Percentiles rank a stretch among this genome's conserved stretches.
These are phyloP conservation scores for Boletales sp. DNA, from an alignment of 768 basidiomycete species.

Conservation along the genomic window DNA sequence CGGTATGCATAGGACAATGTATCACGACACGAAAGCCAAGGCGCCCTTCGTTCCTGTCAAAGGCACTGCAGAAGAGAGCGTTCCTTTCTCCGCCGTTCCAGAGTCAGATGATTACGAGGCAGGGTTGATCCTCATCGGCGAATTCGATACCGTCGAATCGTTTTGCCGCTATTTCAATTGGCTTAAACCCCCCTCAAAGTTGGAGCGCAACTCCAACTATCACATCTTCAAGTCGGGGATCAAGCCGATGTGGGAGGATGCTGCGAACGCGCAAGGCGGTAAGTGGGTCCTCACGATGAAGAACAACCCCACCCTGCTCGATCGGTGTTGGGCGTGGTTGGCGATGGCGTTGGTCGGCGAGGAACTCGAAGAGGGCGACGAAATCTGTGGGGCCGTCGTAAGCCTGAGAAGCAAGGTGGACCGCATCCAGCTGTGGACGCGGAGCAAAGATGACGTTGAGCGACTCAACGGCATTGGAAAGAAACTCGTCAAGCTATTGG, in stretches of 20 bases:
- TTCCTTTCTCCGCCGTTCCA: conserved; percentile 40
- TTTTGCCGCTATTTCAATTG: conserved; percentile 94
- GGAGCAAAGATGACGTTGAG: conserved; percentile 83
- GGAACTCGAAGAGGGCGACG: conserved; percentile 64
- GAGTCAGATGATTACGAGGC: conserved; percentile 82
- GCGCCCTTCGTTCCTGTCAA: conserved; percentile 34
- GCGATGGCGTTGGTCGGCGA: conserved; percentile 82
- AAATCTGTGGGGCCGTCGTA: conserved; percentile 84
- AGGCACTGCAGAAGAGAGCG: conserved; percentile 22
- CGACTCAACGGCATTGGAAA: conserved; percentile 81
- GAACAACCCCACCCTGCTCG: conserved; percentile 72
- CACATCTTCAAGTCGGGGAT: conserved; percentile 94
- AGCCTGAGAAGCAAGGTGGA: conserved; percentile 84
- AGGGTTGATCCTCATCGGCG: conserved; percentile 80
- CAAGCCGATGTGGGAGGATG: conserved; percentile 98
- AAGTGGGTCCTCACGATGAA: conserved; percentile 97
- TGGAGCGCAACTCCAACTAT: conserved; percentile 90
- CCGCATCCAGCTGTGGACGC: conserved; percentile 88
- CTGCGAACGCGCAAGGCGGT: conserved; percentile 85
- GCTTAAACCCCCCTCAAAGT: conserved; percentile 86
- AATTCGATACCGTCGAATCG: conserved; percentile 85
- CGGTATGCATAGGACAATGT: conserved; percentile 68
- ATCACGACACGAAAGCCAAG: conserved; percentile 83
- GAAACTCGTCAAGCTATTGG: conserved; percentile 77
- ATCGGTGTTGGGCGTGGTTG: conserved; percentile 88